These are phyloP conservation scores for Rostrohypoxylon terebratum DNA, from an alignment of 495 filamentous ascomycete genomes.

Conservation along the genomic window DNA sequence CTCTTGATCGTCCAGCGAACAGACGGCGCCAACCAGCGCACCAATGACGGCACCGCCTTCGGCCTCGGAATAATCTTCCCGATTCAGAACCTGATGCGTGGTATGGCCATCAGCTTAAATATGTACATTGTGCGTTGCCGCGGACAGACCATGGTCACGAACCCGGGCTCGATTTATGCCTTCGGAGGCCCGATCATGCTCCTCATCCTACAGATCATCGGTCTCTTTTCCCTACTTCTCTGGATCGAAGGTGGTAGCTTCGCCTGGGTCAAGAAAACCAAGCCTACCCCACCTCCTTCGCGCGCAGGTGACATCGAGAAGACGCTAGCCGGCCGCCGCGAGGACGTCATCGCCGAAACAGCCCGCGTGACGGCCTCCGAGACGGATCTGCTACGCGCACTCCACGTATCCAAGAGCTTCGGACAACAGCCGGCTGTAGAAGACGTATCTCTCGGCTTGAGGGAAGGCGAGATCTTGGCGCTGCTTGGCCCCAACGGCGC, in stretches of 20 bases:
- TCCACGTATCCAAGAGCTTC: constrained; percentile 75
- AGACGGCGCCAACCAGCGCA: constrained; percentile 69
- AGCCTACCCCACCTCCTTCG: constrained; percentile 25
- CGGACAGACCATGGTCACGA: constrained; percentile 39
- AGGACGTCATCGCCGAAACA: constrained; percentile 42
- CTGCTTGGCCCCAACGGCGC: constrained; percentile 80
- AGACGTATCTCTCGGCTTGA: constrained; percentile 75
- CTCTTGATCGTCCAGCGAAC: constrained; percentile 65
- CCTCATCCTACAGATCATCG: constrained; percentile 72
- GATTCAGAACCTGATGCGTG: constrained; percentile 47
- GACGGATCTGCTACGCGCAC: constrained; percentile 71
- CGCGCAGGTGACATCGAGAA: constrained; percentile 35
- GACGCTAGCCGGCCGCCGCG: constrained; percentile 21
- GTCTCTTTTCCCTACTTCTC: constrained; percentile 74
- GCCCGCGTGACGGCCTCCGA: constrained; percentile 63
- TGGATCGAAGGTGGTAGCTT: constrained; percentile 72
- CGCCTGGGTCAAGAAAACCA: constrained; percentile 49
- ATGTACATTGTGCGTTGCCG: constrained; percentile 46
- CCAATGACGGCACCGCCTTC: constrained; percentile 70
- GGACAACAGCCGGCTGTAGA: constrained; percentile 70
- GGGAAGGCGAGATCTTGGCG: constrained; percentile 74
- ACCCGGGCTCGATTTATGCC: constrained; percentile 58
- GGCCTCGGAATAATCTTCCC: constrained; percentile 75
- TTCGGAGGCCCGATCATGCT: constrained; percentile 83
- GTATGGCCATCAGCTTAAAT: constrained; percentile 38